These are phyloP conservation scores for Tricholoma furcatifolium DNA, from an alignment of 768 basidiomycete species.

Conservation along the genomic window DNA sequence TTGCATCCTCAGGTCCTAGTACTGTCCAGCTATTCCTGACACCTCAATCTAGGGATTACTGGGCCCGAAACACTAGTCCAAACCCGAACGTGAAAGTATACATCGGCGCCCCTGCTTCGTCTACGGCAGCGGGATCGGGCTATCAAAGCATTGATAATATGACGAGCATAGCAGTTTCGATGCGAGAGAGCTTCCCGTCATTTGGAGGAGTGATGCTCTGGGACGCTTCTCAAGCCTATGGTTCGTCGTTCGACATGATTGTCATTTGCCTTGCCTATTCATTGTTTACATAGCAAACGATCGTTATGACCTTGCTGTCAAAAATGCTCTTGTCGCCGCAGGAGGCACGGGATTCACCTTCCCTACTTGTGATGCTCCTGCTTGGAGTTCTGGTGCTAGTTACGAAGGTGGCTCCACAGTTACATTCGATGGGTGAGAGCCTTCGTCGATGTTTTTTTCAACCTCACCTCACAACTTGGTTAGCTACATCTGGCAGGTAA, in stretches of 20 bases:
- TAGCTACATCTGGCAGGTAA: conserved; percentile 66
- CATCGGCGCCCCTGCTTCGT: conserved; percentile 63
- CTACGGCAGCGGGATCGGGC: conserved; percentile 56
- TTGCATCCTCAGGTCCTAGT: neutral
- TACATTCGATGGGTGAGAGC: conserved; percentile 51
- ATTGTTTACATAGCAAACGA: conserved; percentile 41
- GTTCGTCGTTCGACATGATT: conserved; percentile 34
- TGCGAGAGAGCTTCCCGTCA: conserved; percentile 57
- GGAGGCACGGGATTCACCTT: conserved; percentile 71
- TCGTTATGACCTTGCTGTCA: conserved; percentile 59
- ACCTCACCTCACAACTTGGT: conserved; percentile 5
- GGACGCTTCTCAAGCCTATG: conserved; percentile 48
- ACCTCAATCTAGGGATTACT: conserved; percentile 50
- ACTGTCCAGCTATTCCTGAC: neutral
- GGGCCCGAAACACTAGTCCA: conserved; percentile 57
- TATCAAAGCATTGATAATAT: conserved; percentile 51
- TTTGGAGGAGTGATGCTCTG: conserved; percentile 66
- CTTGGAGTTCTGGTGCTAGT: conserved; percentile 43
- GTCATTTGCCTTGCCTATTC: conserved; percentile 16
- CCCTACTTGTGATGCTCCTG: conserved; percentile 57
- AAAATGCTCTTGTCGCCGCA: conserved; percentile 55
- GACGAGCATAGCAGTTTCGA: conserved; percentile 43
- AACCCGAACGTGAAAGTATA: conserved; percentile 65
- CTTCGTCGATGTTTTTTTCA: neutral
- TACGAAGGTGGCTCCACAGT: conserved; percentile 54